Base-by-base conservation (phyloP, 2,329 filamentous ascomycete species). In the Cryphonectria japonica region DNA sequence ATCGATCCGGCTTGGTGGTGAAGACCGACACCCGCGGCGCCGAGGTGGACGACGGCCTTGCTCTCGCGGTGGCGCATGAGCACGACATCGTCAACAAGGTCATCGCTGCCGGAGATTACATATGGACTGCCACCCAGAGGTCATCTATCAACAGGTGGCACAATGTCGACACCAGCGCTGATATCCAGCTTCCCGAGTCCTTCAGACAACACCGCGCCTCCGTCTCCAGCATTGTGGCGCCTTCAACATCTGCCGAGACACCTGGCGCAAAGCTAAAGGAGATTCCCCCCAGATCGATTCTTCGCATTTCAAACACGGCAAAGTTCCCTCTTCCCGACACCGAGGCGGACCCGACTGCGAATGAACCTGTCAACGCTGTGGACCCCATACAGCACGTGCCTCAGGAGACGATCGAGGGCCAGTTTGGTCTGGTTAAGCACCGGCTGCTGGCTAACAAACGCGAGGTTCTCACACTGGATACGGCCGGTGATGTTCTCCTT, bases 371-470 rank as follows among this genome's bases (percentile, higher is more conserved):
- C 29, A 83, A 85, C 65, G 76, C 84, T 2, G 84, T 86, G 16
- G 83, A 91, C 68, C 92, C 93, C 0, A 86, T 94, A 66, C 87
- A 92, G 76, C 84, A 89, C 67, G 79, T 91, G 68, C 92, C 92
- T 1, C 89, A 91, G 74, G 93, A 95, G 79, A 94, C 92, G 0
- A 96, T 99, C 64, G 94, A 98, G 81, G 96, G 96, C 1, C 95
- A 98, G 77, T 95, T 97, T 81, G 96, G 96, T 13, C 83, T 99
- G 68, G 94, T 98, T 73, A 99, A 98, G 81, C 93, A 98, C 80
- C 91, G 92, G 76, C 87, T 98, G 75, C 85, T 99, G 72, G 98
- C 97, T 80, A 95, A 99, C 79, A 88, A 95, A 75, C 92, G 93
- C 78, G 89, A 94, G 71, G 95, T 97, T 4, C 84, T 99, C 74